phyloP scores from a whole-genome alignment of 2,329 filamentous ascomycete species.

The Alternaria sp. region DNA sequence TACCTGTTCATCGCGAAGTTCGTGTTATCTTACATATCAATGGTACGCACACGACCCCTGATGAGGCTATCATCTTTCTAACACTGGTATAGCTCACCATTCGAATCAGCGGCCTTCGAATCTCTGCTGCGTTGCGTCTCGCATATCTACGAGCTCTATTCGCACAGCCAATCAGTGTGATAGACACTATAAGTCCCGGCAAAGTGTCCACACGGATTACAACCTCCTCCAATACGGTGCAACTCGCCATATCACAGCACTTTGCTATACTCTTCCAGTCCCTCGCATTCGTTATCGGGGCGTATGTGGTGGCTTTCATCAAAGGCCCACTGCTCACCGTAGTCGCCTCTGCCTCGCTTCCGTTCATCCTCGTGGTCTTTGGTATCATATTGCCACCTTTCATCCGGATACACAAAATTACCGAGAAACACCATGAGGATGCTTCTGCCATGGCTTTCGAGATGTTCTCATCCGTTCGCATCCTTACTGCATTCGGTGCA shows the following conservation, averaged over 20 bases:
- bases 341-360: conserved; percentile 55
- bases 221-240: conserved; percentile 59
- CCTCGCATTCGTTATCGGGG: conserved; percentile 41
- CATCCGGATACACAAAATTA: conserved; percentile 42
- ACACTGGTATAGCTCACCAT: conserved; percentile 51
- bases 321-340: conserved; percentile 61
- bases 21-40: conserved; percentile 40
- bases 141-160: conserved; percentile 59
- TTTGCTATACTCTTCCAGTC: conserved; percentile 55
- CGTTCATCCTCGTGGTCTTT: conserved; percentile 46
- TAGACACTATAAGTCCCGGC: conserved; percentile 58
- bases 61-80: not conserved
- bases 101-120: conserved; percentile 57
- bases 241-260: conserved; percentile 62
- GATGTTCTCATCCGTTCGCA: conserved; percentile 47
- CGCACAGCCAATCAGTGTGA: conserved; percentile 55
- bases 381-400: conserved; percentile 38
- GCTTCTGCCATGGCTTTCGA: conserved; percentile 48
- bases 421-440: conserved; percentile 39
- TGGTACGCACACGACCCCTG: conserved; percentile 24
- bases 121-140: conserved; percentile 58
- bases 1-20: conserved; percentile 48
- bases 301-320: conserved; percentile 56
- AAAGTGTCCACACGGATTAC: conserved; percentile 61
- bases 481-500: conserved; percentile 48